phyloP scores from a whole-genome alignment of 2,329 filamentous ascomycete genomes.

The Trichoderma sp. region DNA sequence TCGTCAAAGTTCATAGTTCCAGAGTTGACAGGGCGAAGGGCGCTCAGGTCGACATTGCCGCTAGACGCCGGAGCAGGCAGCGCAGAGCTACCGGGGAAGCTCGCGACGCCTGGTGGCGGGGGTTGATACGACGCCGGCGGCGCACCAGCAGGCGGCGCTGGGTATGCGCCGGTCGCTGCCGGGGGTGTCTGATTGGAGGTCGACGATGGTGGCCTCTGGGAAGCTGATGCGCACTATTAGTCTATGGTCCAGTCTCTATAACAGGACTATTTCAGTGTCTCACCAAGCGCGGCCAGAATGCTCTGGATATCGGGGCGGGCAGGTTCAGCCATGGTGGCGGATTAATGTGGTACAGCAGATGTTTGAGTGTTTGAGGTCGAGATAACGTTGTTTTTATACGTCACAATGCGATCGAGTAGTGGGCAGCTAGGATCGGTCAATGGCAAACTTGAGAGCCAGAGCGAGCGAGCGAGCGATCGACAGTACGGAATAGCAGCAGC shows the following conservation, averaged over 20 bases:
- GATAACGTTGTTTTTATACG: neutral
- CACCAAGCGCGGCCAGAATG: conserved; percentile 55
- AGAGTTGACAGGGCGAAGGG: conserved; percentile 76
- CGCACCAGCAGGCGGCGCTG: conserved; percentile 44
- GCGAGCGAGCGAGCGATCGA: conserved; percentile 17
- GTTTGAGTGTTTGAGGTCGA: neutral
- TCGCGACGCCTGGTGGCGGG: conserved; percentile 42
- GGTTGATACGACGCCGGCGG: conserved; percentile 45
- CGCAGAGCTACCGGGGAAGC: conserved; percentile 43
- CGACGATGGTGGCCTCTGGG: conserved; percentile 49
- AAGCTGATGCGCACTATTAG: conserved; percentile 39
- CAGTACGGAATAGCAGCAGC: conserved; percentile 16
- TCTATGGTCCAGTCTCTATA: neutral
- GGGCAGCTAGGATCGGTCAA: conserved; percentile 14
- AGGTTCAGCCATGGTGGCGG: conserved; percentile 42
- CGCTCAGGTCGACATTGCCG: conserved; percentile 78
- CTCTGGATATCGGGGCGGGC: conserved; percentile 49
- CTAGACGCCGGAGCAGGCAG: conserved; percentile 72
- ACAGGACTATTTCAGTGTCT: conserved; percentile 32
- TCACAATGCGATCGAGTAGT: conserved; percentile 15
- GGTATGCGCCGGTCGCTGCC: conserved; percentile 44
- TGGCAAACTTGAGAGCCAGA: conserved; percentile 16
- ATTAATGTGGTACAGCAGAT: conserved; percentile 13
- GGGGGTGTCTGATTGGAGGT: conserved; percentile 50
- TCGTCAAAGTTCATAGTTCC: conserved; percentile 84